Evolutionary conservation across 1,139 yeast genomes (phyloP).

Genomic region (Hyphopichia khmerensis): DNA sequence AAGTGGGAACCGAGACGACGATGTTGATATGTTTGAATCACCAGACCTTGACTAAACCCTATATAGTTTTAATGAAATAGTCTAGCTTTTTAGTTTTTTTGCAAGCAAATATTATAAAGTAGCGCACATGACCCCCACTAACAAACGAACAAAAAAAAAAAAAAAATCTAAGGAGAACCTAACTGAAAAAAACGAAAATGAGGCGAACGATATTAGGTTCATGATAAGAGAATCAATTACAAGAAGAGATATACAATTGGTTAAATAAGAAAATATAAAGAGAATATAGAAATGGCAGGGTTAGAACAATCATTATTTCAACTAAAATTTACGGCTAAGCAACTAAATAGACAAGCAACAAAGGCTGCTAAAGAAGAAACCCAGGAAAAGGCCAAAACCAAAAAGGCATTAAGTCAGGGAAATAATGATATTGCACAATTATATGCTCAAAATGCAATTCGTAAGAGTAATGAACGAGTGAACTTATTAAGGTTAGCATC

Average conservation of each 20-base stretch:
- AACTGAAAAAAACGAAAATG: background rate
- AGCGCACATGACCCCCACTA: background rate
- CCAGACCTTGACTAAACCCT: conserved; percentile 14
- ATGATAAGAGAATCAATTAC: background rate
- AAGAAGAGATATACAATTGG: background rate
- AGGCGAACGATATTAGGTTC: background rate
- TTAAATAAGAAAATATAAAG: background rate
- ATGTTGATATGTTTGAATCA: conserved; percentile 16
- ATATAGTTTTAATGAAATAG: background rate
- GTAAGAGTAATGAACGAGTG: conserved; percentile 85
- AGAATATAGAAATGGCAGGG: conserved; percentile 39
- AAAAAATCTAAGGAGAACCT: background rate
- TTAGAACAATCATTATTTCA: conserved; percentile 49
- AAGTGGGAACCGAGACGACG: conserved; percentile 9
- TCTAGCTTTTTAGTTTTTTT: background rate
- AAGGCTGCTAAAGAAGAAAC: conserved; percentile 90
- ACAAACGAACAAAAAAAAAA: background rate
- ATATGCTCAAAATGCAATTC: conserved; percentile 93
- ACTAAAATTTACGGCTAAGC: conserved; percentile 86
- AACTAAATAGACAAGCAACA: conserved; percentile 82
- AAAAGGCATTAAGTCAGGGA: conserved; percentile 84
- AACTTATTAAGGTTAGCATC: conserved; percentile 82
- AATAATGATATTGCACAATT: conserved; percentile 91
- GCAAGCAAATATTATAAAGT: background rate
- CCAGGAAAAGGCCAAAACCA: conserved; percentile 82